These are phyloP conservation scores for Cytauxzoon felis DNA, from an alignment of 169 alveolate species.

Conservation along the genomic window DNA sequence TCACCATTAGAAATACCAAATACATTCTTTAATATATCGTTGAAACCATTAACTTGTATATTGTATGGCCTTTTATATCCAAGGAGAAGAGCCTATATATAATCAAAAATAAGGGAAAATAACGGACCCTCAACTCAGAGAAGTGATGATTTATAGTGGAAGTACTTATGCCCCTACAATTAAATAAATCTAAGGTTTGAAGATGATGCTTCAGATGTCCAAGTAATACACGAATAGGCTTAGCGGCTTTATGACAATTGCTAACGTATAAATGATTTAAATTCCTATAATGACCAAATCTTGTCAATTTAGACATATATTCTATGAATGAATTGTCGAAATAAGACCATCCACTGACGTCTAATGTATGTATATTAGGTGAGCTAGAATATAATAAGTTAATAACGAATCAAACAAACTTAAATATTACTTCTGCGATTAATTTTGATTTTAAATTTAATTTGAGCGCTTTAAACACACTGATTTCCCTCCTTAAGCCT, in stretches of 20 bases:
- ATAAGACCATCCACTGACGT: constrained; percentile 50
- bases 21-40: background rate
- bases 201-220: constrained; percentile 1
- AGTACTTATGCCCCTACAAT: constrained; percentile 21
- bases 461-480: background rate
- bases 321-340: constrained; percentile 38
- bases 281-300: constrained; percentile 19
- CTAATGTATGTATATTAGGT: constrained; percentile 6
- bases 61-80: background rate
- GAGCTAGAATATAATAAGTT: constrained; percentile 1
- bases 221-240: constrained; percentile 14
- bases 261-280: constrained; percentile 20
- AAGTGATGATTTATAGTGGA: background rate
- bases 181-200: constrained; percentile 19
- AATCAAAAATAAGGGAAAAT: background rate
- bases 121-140: background rate
- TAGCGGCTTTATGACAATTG: constrained; percentile 18
- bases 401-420: background rate
- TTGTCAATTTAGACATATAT: constrained; percentile 5
- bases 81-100: constrained; percentile 1
- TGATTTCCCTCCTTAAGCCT: background rate
- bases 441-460: background rate
- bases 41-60: background rate
- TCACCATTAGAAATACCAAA: background rate
- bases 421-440: background rate